Evolutionary conservation across 495 filamentous ascomycete species (phyloP).

Genomic region (Penicillium longicatenatum): DNA sequence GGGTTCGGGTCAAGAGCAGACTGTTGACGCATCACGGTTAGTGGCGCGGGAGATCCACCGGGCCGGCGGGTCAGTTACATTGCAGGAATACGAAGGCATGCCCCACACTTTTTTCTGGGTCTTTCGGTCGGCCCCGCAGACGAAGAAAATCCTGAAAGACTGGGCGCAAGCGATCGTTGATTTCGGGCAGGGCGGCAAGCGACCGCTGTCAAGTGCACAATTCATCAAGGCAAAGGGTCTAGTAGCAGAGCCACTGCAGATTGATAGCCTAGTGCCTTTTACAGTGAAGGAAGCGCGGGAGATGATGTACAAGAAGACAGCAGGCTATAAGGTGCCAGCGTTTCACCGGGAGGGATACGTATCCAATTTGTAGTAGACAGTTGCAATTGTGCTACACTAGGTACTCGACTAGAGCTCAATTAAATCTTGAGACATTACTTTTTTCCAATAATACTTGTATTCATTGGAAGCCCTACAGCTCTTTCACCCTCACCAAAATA

Average conservation of each 20-base stretch:
- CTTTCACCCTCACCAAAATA: too few species aligned
- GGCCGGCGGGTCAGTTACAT: not conserved
- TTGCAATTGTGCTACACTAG: too few species aligned
- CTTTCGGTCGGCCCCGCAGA: not conserved
- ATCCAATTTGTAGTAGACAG: too few species aligned
- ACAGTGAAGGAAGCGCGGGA: not conserved
- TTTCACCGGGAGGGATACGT: not conserved
- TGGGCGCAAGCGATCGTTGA: not conserved
- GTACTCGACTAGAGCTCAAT: too few species aligned
- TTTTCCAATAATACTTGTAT: too few species aligned
- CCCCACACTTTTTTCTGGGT: not conserved
- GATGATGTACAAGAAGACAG: not conserved
- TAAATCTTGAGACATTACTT: too few species aligned
- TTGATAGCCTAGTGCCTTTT: not conserved
- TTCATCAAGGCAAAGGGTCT: not conserved
- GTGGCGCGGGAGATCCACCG: not conserved
- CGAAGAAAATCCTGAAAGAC: not conserved
- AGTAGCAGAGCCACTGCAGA: not conserved
- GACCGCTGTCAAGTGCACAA: not conserved
- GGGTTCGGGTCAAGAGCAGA: not conserved
- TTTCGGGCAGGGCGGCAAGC: not conserved
- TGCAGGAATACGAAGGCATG: not conserved
- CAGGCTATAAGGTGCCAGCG: not conserved
- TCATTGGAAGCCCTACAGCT: too few species aligned
- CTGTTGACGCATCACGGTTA: not conserved